Percentiles rank a stretch among this genome's conserved stretches.
Evolutionary conservation across 441 rosid species (phyloP).

Genomic region (Populus hybrid): DNA sequence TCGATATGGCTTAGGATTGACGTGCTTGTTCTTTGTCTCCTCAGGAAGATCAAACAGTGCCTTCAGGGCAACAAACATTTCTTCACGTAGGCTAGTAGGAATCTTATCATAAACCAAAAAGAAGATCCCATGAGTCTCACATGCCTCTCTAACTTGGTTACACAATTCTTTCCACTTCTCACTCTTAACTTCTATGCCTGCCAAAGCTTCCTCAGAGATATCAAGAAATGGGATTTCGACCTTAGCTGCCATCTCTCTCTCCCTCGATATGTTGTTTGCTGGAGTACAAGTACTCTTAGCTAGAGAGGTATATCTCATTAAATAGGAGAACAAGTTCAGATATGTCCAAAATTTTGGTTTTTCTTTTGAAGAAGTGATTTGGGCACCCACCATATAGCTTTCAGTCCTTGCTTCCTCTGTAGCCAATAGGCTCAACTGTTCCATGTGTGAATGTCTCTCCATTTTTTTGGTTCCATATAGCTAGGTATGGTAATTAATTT

Average conservation of each 20-base stretch:
- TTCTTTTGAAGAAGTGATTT: neutral
- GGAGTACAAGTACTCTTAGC: no score
- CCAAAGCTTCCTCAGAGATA: slow-evolving; percentile 13
- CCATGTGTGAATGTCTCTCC: neutral
- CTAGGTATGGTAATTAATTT: neutral
- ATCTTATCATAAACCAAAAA: slow-evolving; percentile 19
- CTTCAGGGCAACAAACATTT: slow-evolving; percentile 27
- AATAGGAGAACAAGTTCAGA: neutral
- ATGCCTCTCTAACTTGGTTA: no score
- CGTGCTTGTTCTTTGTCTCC: slow-evolving; percentile 35
- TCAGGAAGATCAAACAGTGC: slow-evolving; percentile 42
- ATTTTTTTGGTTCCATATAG: neutral
- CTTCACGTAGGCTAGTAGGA: slow-evolving; percentile 14
- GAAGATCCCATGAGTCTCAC: slow-evolving; percentile 40
- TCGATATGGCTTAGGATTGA: slow-evolving; percentile 35
- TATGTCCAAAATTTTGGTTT: neutral
- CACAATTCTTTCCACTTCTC: slow-evolving; percentile 27
- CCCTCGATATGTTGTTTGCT: neutral
- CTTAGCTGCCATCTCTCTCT: slow-evolving; percentile 14
- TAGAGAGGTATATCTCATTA: neutral
- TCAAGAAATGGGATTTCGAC: slow-evolving; percentile 31
- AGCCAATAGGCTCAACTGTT: neutral
- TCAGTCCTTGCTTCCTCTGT: neutral
- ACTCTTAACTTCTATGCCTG: neutral
- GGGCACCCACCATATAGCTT: neutral